These are phyloP conservation scores for Articulospora tetracladia DNA, from an alignment of 495 filamentous ascomycete species.

Conservation along the genomic window DNA sequence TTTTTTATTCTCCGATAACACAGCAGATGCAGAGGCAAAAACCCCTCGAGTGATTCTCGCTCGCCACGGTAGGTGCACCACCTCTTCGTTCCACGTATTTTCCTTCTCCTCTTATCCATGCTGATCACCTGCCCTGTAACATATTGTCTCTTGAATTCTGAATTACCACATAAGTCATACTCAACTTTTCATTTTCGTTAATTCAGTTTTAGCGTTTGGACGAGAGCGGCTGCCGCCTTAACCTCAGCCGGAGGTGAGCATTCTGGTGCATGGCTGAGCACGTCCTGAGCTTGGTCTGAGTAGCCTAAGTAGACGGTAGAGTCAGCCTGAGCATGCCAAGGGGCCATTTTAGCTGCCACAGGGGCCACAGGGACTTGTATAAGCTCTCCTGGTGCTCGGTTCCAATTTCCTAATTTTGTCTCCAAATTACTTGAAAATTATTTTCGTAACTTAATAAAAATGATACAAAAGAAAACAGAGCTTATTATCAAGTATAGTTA, in stretches of 20 bases:
- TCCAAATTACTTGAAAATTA: background rate
- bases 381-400: background rate
- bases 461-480: background rate
- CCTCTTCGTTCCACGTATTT: too few relatives aligned
- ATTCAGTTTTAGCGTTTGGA: constrained; percentile 10
- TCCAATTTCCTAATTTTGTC: background rate
- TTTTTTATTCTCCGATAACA: background rate
- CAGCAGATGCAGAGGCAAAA: background rate
- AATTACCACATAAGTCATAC: background rate
- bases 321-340: background rate
- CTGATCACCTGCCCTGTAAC: too few relatives aligned
- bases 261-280: constrained; percentile 11
- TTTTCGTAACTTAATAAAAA: background rate
- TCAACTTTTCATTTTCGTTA: background rate
- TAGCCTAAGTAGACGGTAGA: background rate
- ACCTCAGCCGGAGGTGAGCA: constrained; percentile 3
- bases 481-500: background rate
- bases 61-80: background rate
- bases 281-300: background rate
- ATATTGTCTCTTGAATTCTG: too few relatives aligned
- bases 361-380: background rate
- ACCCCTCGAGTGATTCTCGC: background rate
- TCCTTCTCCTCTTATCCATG: too few relatives aligned
- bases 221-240: constrained; percentile 9
- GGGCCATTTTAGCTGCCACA: background rate